Evolutionary conservation across 805 yeast species (phyloP).

Genomic region (Starmerella kuoi): DNA sequence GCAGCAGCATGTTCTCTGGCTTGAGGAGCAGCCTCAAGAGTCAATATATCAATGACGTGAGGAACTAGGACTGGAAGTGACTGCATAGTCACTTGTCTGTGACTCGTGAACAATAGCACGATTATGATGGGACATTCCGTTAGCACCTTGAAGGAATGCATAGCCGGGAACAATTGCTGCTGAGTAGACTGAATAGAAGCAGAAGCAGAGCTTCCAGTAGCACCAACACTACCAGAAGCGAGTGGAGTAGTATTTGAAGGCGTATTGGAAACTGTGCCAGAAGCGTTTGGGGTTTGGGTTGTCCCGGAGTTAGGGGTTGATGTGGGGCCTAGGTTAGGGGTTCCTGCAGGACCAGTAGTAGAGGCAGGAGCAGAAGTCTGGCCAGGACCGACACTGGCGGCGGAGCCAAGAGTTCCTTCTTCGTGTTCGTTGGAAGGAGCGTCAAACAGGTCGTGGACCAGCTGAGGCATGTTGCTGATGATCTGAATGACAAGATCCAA

Average conservation of each 20-base stretch:
- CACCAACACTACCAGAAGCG: too few species aligned
- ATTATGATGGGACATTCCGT: constrained; percentile 96
- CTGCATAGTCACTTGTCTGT: constrained; percentile 58
- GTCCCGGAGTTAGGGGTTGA: constrained; percentile 23
- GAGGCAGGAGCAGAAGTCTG: neutral
- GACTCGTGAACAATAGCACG: constrained; percentile 82
- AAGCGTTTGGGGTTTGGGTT: neutral
- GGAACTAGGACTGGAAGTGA: constrained; percentile 72
- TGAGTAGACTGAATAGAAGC: neutral
- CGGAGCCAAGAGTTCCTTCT: neutral
- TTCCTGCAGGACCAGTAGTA: neutral
- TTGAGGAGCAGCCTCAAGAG: constrained; percentile 74
- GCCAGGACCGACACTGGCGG: neutral
- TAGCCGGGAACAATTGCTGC: constrained; percentile 41
- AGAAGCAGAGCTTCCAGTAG: neutral
- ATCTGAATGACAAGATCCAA: constrained; percentile 62
- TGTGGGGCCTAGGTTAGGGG: constrained; percentile 31
- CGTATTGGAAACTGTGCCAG: neutral
- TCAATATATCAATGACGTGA: constrained; percentile 58
- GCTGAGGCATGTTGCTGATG: constrained; percentile 65
- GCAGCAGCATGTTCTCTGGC: constrained; percentile 49
- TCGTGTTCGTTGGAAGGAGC: constrained; percentile 2
- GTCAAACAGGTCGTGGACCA: constrained; percentile 60
- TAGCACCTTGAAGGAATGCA: constrained; percentile 76
- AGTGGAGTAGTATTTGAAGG: neutral